Percentiles rank a stretch among this genome's conserved stretches.
Evolutionary conservation across 805 yeast genomes (phyloP).

Genomic region (Clavispora fructus): DNA sequence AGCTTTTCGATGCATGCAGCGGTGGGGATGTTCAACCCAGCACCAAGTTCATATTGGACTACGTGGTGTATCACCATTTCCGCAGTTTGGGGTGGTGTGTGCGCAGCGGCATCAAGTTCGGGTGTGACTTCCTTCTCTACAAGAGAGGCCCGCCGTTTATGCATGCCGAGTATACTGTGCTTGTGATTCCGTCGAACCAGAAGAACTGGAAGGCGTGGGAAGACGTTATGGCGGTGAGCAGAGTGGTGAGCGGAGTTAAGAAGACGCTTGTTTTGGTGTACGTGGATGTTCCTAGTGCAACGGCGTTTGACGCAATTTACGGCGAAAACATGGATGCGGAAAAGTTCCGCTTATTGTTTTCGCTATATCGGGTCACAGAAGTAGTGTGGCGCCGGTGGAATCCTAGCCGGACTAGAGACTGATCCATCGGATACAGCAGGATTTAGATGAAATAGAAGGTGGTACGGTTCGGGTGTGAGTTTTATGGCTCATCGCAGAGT

Average conservation of each 20-base stretch:
- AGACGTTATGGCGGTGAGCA: conserved; percentile 52
- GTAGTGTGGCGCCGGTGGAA: conserved; percentile 76
- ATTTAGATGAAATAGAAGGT: too few species aligned
- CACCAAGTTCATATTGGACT: conserved; percentile 44
- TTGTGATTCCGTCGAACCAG: conserved; percentile 38
- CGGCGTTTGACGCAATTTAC: conserved; percentile 20
- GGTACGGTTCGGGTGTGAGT: too few species aligned
- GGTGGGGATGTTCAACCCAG: conserved; percentile 1
- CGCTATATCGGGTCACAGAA: conserved; percentile 53
- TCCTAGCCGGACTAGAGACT: conserved; percentile 80
- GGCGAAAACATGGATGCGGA: not conserved
- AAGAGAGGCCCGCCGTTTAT: conserved; percentile 91
- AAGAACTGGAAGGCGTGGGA: conserved; percentile 49
- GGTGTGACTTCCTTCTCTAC: conserved; percentile 78
- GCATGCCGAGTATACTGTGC: conserved; percentile 83
- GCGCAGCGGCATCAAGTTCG: conserved; percentile 86
- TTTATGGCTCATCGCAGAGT: too few species aligned
- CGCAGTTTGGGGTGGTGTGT: conserved; percentile 94
- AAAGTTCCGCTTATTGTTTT: conserved; percentile 28
- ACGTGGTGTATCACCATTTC: conserved; percentile 79
- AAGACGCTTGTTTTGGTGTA: conserved; percentile 69
- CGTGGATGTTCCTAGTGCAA: conserved; percentile 51
- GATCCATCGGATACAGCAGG: conserved; percentile 1
- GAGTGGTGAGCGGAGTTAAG: conserved; percentile 85
- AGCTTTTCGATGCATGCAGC: conserved; percentile 25